Base-by-base conservation (phyloP, 176 grass and related monocot genomes). In the Carex pumila region DNA sequence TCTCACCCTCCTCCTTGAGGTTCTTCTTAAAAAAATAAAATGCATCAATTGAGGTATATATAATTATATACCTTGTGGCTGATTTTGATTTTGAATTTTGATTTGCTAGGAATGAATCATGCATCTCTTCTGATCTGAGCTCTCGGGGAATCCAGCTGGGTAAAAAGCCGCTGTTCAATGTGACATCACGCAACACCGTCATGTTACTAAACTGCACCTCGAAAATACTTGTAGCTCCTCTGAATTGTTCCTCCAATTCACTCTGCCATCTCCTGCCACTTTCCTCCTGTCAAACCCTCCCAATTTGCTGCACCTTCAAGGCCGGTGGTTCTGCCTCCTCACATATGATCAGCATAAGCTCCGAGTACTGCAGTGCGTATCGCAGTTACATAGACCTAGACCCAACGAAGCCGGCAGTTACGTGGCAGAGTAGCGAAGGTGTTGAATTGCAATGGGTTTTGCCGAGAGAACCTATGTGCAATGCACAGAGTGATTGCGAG, bases 161-260 rank as follows among this genome's bases (percentile, higher is more conserved):
- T 86, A 12, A 83, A 32, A 86, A 89, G 17, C 84, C 86, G 58
- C 90, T 89, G 13, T 96, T 96, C 94, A 96, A 93, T 90, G 89
- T 96, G 34, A 89, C 79, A 84, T 84, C 90, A 12, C 87, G 85
- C n/a, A 96, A 96, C 85, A 93, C 93, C 55, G 57, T 96, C 74
- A 93, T 96, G 91, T 85, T 96, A 37, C 87, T 96, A 37, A 96
- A 96, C 85, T 96, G 93, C 91, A 89, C 93, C 65, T 0, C 34
- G 4, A 58, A 57, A 22, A 85, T 94, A 4, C 92, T 94, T 9
- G 81, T 17, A 21, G 87, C 92, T 50, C 92, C 89, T 41, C 87
- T 94, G 62, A 81, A 94, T 84, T 94, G 92, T 84, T 94, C 92
- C 0, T 45, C 92, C 65, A 87, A 49, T 73, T 91, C 90, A 70